phyloP scores from a whole-genome alignment of 2,329 filamentous ascomycete species.

The Hymenoscyphus fructigenus region DNA sequence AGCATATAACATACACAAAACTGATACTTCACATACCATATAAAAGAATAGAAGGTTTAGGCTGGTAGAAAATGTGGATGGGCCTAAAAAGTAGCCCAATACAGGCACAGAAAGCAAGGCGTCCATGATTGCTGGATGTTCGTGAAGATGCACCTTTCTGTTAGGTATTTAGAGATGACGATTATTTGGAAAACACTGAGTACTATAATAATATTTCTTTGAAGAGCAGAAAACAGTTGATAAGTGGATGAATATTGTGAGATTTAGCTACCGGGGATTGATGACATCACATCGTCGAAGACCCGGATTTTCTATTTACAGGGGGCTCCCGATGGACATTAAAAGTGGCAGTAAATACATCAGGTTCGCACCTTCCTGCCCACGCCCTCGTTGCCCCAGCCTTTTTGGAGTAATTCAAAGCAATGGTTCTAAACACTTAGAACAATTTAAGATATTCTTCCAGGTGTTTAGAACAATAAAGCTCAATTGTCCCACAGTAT shows the following conservation, averaged over 20 bases:
- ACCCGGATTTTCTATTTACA: not conserved
- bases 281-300: not conserved
- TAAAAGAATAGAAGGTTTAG: conserved; percentile 88
- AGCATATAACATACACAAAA: conserved; percentile 34
- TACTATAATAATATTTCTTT: not conserved
- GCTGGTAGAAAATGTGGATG: conserved; percentile 71
- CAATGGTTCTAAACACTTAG: too few relatives aligned
- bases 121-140: conserved; percentile 48
- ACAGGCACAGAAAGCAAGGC: conserved; percentile 71
- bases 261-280: not conserved
- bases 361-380: too few relatives aligned
- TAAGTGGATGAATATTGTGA: not conserved
- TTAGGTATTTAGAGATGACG: not conserved
- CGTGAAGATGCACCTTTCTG: not conserved
- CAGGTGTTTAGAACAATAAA: too few relatives aligned
- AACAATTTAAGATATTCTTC: too few relatives aligned
- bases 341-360: too few relatives aligned
- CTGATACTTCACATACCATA: conserved; percentile 60
- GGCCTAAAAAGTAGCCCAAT: conserved; percentile 64
- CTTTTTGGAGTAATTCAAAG: too few relatives aligned
- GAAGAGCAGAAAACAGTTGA: too few relatives aligned
- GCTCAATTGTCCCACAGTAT: too few relatives aligned
- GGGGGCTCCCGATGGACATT: too few relatives aligned
- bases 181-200: not conserved
- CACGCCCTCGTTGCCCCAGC: too few relatives aligned